These are phyloP conservation scores for Styphnolobium japonicum DNA, from an alignment of 306 rosid genomes.

Conservation along the genomic window DNA sequence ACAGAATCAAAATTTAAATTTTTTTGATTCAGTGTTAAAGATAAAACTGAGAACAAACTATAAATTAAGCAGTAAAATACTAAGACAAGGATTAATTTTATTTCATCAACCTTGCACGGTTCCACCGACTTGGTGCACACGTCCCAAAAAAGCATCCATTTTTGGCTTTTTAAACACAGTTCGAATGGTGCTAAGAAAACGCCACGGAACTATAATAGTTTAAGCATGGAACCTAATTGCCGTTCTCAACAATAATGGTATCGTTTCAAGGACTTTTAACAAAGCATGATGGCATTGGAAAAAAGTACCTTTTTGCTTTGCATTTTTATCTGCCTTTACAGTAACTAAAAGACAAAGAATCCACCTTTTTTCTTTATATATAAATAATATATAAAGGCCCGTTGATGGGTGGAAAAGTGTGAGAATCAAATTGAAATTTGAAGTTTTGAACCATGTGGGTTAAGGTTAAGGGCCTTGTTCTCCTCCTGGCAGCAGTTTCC, in stretches of 20 bases:
- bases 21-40: too few relatives aligned
- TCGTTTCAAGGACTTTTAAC: conserved; percentile 7
- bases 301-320: background rate
- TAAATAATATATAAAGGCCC: background rate
- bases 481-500: conserved; percentile 22
- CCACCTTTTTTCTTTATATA: background rate
- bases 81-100: too few relatives aligned
- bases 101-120: background rate
- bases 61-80: too few relatives aligned
- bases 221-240: conserved; percentile 27
- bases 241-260: background rate
- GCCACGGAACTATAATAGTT: background rate
- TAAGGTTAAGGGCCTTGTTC: conserved; percentile 25
- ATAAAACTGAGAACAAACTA: too few relatives aligned
- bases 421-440: conserved; percentile 25
- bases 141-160: background rate
- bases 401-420: background rate
- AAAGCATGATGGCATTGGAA: too few relatives aligned
- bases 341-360: conserved; percentile 20
- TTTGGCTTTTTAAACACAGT: background rate
- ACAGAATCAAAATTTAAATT: too few relatives aligned
- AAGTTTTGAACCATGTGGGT: conserved; percentile 30
- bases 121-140: background rate
- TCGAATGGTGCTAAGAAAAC: conserved; percentile 1
- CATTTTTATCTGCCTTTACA: background rate